Percentiles rank a stretch among this genome's conserved stretches.
phyloP scores from a whole-genome alignment of 2,329 filamentous ascomycete species.

The Thielaviopsis euricoi region DNA sequence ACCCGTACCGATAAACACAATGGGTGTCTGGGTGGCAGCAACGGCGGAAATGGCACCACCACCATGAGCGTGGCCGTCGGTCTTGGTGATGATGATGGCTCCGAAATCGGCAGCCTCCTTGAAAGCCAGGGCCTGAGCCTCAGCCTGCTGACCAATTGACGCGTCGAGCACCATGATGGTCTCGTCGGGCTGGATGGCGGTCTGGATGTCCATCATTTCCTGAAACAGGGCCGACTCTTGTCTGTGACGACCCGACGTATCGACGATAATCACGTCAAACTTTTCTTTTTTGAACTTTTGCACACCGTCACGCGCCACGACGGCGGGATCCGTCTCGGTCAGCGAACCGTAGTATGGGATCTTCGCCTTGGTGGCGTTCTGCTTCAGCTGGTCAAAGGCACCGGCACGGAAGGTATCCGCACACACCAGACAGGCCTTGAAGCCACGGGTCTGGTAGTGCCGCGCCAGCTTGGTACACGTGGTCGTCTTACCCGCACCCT shows the following conservation, averaged over 20 bases:
- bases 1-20: slow-evolving; percentile 94
- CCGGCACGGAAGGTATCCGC: slow-evolving; percentile 97
- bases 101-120: slow-evolving; percentile 95
- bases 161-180: slow-evolving; percentile 97
- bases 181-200: slow-evolving; percentile 72
- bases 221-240: slow-evolving; percentile 92
- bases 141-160: slow-evolving; percentile 89
- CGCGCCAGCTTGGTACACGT: slow-evolving; percentile 93
- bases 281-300: slow-evolving; percentile 98
- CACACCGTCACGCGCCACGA: slow-evolving; percentile 87
- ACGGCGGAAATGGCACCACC: slow-evolving; percentile 97
- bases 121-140: slow-evolving; percentile 88
- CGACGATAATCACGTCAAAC: slow-evolving; percentile 97
- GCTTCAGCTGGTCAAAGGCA: slow-evolving; percentile 95
- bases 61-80: slow-evolving; percentile 84
- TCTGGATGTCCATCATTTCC: slow-evolving; percentile 95
- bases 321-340: slow-evolving; percentile 88
- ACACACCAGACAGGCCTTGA: slow-evolving; percentile 86
- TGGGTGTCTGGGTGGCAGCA: slow-evolving; percentile 87
- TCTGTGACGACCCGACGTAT: slow-evolving; percentile 86
- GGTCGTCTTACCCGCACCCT: slow-evolving; percentile 95
- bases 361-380: slow-evolving; percentile 97
- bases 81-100: slow-evolving; percentile 98
- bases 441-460: slow-evolving; percentile 86
- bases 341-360: slow-evolving; percentile 96